Conservation (phyloP, 768 basidiomycete genomes). For the Tricholoma hemisulphureum region DNA sequence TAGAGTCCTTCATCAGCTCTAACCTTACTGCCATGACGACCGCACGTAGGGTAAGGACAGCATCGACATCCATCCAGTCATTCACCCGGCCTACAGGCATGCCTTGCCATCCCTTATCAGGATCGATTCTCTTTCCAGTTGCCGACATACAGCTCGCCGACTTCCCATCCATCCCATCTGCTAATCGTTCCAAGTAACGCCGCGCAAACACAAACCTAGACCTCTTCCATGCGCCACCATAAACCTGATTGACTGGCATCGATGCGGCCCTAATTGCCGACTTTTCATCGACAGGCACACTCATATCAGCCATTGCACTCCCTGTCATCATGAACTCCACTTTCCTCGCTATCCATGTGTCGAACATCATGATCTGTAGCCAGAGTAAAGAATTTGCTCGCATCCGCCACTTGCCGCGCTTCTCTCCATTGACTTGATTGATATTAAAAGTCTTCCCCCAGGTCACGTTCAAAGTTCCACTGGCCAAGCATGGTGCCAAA, state of each 20-base stretch:
- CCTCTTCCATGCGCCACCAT: constrained; percentile 5
- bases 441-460: constrained; percentile 2
- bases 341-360: constrained; percentile 18
- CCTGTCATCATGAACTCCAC: constrained; percentile 14
- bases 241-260: neutral
- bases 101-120: constrained; percentile 3
- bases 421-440: neutral
- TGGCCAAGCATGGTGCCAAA: neutral
- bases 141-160: constrained; percentile 10
- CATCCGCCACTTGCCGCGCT: constrained; percentile 1
- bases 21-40: constrained; percentile 11
- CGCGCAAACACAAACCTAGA: constrained; percentile 3
- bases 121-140: neutral
- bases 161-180: constrained; percentile 4
- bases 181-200: constrained; percentile 8
- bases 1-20: constrained; percentile 13
- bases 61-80: constrained; percentile 11
- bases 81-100: constrained; percentile 6
- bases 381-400: constrained; percentile 12
- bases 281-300: constrained; percentile 11
- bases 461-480: neutral
- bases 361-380: constrained; percentile 19
- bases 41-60: constrained; percentile 11
- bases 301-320: constrained; percentile 2
- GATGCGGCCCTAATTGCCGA: neutral